These are phyloP conservation scores for Diaporthe sp. DNA, from an alignment of 2,329 filamentous ascomycete genomes.

Conservation along the genomic window DNA sequence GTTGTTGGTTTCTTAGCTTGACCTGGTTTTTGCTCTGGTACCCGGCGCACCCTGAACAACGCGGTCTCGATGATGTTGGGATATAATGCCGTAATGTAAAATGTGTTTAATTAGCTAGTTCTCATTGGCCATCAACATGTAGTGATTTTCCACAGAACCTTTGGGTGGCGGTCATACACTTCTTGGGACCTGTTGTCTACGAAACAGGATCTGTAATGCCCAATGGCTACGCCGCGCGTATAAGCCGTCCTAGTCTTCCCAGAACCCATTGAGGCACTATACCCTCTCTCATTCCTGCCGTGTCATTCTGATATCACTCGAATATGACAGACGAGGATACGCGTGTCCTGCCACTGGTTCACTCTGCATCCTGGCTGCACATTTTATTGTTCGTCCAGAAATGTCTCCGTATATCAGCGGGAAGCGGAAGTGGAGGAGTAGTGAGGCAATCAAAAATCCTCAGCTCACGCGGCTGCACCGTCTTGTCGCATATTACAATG, in stretches of 20 bases:
- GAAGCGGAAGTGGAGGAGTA: not conserved
- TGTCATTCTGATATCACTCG: not conserved
- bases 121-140: too few relatives aligned
- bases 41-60: constrained; percentile 11
- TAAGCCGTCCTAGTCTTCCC: not conserved
- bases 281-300: too few relatives aligned
- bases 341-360: not conserved
- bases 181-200: not conserved
- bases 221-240: not conserved
- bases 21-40: constrained; percentile 24
- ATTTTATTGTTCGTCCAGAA: constrained; percentile 12
- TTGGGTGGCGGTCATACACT: not conserved
- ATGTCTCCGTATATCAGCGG: constrained; percentile 3
- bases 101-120: not conserved
- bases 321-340: too few relatives aligned
- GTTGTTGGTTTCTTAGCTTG: constrained; percentile 9
- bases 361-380: not conserved
- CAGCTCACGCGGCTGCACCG: not conserved
- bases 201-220: not conserved
- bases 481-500: constrained; percentile 24
- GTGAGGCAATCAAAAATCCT: constrained; percentile 16
- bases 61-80: not conserved
- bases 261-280: not conserved
- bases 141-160: not conserved
- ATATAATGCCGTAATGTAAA: constrained; percentile 3